phyloP scores from a whole-genome alignment of 225 moss, liverwort and hornwort genomes.

The Polytrichum commune region DNA sequence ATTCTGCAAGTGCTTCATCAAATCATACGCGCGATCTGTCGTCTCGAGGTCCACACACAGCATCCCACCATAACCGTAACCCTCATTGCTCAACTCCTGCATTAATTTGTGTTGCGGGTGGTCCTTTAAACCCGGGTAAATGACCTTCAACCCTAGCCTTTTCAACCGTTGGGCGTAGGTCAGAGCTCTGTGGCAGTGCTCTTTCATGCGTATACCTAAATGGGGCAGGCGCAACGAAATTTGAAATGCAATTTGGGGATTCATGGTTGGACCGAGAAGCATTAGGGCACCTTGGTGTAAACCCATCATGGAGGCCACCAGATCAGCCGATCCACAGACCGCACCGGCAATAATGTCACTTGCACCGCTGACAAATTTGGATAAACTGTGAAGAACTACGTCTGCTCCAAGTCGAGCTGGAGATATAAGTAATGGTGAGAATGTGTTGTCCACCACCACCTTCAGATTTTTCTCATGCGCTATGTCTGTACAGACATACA shows the following conservation, averaged over 20 bases:
- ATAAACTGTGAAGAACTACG: constrained; percentile 64
- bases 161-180: constrained; percentile 43
- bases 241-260: constrained; percentile 59
- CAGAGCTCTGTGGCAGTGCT: constrained; percentile 57
- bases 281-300: constrained; percentile 58
- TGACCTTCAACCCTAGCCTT: constrained; percentile 56
- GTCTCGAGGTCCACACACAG: constrained; percentile 56
- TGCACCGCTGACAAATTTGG: constrained; percentile 61
- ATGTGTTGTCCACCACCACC: constrained; percentile 67
- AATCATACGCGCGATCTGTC: constrained; percentile 40
- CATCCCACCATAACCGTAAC: constrained; percentile 62
- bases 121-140: constrained; percentile 62
- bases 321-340: constrained; percentile 49
- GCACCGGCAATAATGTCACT: constrained; percentile 71
- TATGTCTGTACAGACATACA: constrained; percentile 26
- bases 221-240: constrained; percentile 56
- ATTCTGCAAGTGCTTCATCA: constrained; percentile 62
- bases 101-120: constrained; percentile 60
- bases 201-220: constrained; percentile 60
- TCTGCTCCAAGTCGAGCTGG: constrained; percentile 59
- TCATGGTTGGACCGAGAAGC: constrained; percentile 70
- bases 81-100: constrained; percentile 48
- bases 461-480: constrained; percentile 41
- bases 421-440: constrained; percentile 57
- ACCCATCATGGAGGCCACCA: constrained; percentile 66